These are phyloP conservation scores for Penicillium sp. DNA, from an alignment of 2,329 filamentous ascomycete genomes.

Conservation along the genomic window DNA sequence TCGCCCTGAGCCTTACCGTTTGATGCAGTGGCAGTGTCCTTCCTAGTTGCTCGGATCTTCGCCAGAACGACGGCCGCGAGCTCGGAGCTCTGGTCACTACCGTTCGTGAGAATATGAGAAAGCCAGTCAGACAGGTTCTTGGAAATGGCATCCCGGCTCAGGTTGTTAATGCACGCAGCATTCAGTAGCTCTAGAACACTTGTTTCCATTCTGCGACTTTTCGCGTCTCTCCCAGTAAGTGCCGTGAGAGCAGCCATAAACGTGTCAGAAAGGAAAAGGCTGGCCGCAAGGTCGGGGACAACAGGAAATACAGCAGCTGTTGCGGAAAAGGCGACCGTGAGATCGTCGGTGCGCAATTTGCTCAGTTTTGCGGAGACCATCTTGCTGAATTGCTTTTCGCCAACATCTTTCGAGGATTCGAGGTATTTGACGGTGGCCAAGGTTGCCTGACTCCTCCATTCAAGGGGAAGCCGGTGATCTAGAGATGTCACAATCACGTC, in stretches of 20 bases:
- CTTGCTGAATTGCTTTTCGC: slow-evolving; percentile 69
- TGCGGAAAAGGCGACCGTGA: slow-evolving; percentile 92
- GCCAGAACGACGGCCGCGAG: slow-evolving; percentile 75
- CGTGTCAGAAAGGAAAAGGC: slow-evolving; percentile 84
- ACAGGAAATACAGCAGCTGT: slow-evolving; percentile 87
- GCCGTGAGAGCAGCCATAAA: slow-evolving; percentile 79
- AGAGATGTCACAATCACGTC: slow-evolving; percentile 86
- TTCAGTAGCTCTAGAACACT: slow-evolving; percentile 88
- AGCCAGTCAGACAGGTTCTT: slow-evolving; percentile 89
- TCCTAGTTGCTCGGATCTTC: slow-evolving; percentile 57
- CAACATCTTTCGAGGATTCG: slow-evolving; percentile 73
- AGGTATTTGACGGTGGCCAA: slow-evolving; percentile 83
- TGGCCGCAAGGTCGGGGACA: slow-evolving; percentile 73
- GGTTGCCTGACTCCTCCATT: slow-evolving; percentile 79
- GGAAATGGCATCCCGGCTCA: slow-evolving; percentile 80
- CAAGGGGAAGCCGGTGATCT: slow-evolving; percentile 77
- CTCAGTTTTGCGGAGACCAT: slow-evolving; percentile 76
- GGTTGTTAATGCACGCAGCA: slow-evolving; percentile 83
- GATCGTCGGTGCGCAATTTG: slow-evolving; percentile 81
- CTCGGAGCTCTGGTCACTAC: slow-evolving; percentile 59
- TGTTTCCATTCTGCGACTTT: slow-evolving; percentile 83
- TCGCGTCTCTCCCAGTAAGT: slow-evolving; percentile 78
- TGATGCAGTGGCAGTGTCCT: slow-evolving; percentile 33
- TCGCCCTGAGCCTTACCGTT: slow-evolving; percentile 41
- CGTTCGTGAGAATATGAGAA: slow-evolving; percentile 78